Base-by-base conservation (phyloP, 371 early-diverging fungal species). In the Homolaphlyctis polyrhiza region DNA sequence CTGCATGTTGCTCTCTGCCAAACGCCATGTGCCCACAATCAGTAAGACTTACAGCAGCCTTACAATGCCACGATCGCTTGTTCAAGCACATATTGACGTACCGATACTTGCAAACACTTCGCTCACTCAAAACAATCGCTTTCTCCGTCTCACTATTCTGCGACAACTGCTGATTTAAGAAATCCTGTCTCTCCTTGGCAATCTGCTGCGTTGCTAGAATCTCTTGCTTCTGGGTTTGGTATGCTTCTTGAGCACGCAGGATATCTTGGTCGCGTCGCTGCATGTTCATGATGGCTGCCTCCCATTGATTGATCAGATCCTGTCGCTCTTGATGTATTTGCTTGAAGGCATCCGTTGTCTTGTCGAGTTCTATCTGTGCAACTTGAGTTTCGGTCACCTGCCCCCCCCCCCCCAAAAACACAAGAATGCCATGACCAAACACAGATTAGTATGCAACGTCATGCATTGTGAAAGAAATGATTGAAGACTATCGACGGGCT, bases 351-450 rank as follows among this genome's bases (percentile, higher is more conserved):
- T 75, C 77, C 8, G 82, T 76, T 6, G 80, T 74, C 54, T 76
- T 71, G 45, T 79, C 82, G 36, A 84, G 65, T 63, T 84, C 84
- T 25, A 81, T 78, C 47, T 82, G 84, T 18, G 80, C 66, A 0
- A 80, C 82, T 57, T 80, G 79, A 4, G 82, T 82, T 61, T 84
- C 84, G 1, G 84, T 80, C 13, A 83, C 73, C 82, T 81, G 35
- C n/a, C n/a, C n/a, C n/a, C n/a, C n/a, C n/a, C n/a, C n/a, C n/a
- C n/a, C n/a, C n/a, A n/a, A n/a, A n/a, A n/a, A n/a, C n/a, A n/a
- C n/a, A n/a, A n/a, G n/a, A n/a, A n/a, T n/a, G n/a, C n/a, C n/a
- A n/a, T n/a, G n/a, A n/a, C n/a, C n/a, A n/a, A n/a, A n/a, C n/a
- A n/a, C n/a, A n/a, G n/a, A n/a, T n/a, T n/a, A n/a, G n/a, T n/a